These are phyloP conservation scores for Candida vaughaniae DNA, from an alignment of 805 yeast genomes.

Conservation along the genomic window DNA sequence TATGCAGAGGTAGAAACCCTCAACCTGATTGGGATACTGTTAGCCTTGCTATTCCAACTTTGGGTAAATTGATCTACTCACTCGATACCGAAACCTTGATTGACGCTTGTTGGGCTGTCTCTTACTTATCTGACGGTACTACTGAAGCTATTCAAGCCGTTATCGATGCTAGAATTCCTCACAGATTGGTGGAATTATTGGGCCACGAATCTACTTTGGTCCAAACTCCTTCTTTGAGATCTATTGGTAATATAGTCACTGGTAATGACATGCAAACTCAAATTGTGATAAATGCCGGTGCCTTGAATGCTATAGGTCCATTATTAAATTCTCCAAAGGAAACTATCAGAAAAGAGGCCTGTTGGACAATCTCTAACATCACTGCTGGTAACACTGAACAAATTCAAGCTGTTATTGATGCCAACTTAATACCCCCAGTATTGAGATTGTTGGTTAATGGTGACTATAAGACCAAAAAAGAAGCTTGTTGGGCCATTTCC, in stretches of 20 bases:
- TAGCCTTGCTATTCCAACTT: conserved; percentile 82
- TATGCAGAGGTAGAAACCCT: conserved; percentile 95
- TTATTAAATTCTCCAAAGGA: conserved; percentile 84
- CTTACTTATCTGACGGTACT: conserved; percentile 91
- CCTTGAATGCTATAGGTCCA: conserved; percentile 78
- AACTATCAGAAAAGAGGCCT: conserved; percentile 92
- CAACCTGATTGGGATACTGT: conserved; percentile 94
- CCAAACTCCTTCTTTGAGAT: conserved; percentile 96
- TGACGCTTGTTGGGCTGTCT: conserved; percentile 99
- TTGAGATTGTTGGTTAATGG: conserved; percentile 76
- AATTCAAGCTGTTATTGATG: conserved; percentile 94
- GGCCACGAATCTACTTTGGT: conserved; percentile 81
- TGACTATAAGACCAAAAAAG: conserved; percentile 94
- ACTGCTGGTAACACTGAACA: conserved; percentile 97
- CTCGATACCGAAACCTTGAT: conserved; percentile 90
- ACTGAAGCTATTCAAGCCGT: conserved; percentile 94
- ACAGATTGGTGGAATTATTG: conserved; percentile 87
- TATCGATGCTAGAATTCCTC: conserved; percentile 92
- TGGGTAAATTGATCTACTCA: conserved; percentile 87
- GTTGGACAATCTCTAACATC: conserved; percentile 98
- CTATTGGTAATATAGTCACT: conserved; percentile 96
- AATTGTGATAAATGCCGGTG: conserved; percentile 89
- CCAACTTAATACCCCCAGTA: conserved; percentile 88
- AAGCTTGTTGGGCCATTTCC: conserved; percentile 99
- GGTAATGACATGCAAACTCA: conserved; percentile 97